A percentile compares a stretch with the other conserved stretches of the same genome.
Evolutionary conservation across 306 rosid species (phyloP).

Genomic region (Sphenostylis stenocarpa): DNA sequence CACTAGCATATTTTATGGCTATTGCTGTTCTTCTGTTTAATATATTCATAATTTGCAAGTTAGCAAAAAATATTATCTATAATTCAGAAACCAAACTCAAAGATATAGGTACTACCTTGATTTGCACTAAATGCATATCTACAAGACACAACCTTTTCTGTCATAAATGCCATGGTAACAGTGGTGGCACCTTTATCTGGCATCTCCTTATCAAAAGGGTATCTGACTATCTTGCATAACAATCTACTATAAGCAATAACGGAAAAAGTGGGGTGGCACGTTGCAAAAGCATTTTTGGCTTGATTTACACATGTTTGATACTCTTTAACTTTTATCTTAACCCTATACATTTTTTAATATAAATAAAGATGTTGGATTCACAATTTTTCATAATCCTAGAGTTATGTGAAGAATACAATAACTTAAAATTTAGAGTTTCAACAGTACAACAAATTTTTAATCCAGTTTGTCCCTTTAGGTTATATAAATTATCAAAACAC

Average conservation of each 20-base stretch:
- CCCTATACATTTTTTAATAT: background rate
- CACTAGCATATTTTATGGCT: too few species aligned
- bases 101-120: background rate
- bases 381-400: too few species aligned
- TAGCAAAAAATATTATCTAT: background rate
- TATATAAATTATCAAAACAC: background rate
- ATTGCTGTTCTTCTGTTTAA: too few species aligned
- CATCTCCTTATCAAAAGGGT: background rate
- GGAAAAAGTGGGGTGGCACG: background rate
- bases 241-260: background rate
- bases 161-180: background rate
- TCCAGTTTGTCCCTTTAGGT: background rate
- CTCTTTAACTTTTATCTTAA: background rate
- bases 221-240: background rate
- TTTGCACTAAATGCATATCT: background rate
- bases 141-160: background rate
- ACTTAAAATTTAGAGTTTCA: background rate
- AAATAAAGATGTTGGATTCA: background rate
- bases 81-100: background rate
- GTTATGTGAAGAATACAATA: background rate
- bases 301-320: background rate
- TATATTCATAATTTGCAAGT: background rate
- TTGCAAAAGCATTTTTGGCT: background rate
- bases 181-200: background rate
- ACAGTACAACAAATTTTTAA: background rate